Percentiles rank a stretch among this genome's conserved stretches.
Evolutionary conservation across 1,139 yeast genomes (phyloP).

Genomic region (Yamadazyma pseudoaaseri): DNA sequence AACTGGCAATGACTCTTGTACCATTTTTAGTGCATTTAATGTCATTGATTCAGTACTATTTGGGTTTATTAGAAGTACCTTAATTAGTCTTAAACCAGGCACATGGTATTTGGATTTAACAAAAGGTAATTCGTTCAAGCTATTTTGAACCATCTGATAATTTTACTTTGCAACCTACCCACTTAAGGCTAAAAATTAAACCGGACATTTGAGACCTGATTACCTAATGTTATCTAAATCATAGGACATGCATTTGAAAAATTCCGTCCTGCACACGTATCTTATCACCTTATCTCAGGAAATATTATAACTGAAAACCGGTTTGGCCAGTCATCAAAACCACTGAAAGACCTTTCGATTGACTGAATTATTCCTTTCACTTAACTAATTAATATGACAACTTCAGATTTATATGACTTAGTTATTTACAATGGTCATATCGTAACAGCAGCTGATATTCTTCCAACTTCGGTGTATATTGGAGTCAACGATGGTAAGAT

Average conservation of each 20-base stretch:
- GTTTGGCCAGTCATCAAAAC: no score
- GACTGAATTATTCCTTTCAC: no score
- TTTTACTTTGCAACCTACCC: no score
- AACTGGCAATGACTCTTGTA: slow-evolving; percentile 5
- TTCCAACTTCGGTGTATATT: slow-evolving; percentile 29
- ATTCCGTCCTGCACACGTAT: no score
- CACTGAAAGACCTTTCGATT: no score
- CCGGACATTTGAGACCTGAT: no score
- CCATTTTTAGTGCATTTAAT: slow-evolving; percentile 9
- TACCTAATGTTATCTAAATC: no score
- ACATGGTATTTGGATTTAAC: neutral
- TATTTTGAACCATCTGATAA: neutral
- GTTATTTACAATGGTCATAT: slow-evolving; percentile 31
- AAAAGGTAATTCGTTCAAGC: slow-evolving; percentile 1
- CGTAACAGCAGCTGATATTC: slow-evolving; percentile 36
- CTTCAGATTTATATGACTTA: slow-evolving; percentile 17
- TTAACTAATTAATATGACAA: no score
- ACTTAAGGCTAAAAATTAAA: no score
- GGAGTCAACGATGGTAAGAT: slow-evolving; percentile 40
- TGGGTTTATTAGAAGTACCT: slow-evolving; percentile 11
- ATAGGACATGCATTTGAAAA: slow-evolving; percentile 1
- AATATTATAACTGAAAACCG: no score
- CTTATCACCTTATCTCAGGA: no score
- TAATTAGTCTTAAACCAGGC: slow-evolving; percentile 1
- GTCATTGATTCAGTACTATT: slow-evolving; percentile 11